Conservation (phyloP, 176 grass and related monocot species). For the Chloris gayana region DNA sequence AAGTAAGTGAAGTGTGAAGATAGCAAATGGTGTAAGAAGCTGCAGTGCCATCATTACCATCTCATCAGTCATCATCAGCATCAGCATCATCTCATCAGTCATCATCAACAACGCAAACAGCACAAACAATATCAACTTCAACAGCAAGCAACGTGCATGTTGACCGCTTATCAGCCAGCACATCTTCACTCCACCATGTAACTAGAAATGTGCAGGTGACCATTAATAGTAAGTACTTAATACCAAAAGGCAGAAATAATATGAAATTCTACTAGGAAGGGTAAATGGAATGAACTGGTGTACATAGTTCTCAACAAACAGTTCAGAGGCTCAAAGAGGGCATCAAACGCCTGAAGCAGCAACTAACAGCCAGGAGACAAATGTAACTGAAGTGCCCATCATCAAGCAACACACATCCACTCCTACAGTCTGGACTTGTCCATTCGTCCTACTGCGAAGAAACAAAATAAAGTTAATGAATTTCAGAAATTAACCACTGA, state of each 20-base stretch:
- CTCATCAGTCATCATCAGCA: constrained; percentile 40
- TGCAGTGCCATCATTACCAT: constrained; percentile 27
- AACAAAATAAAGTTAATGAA: not conserved
- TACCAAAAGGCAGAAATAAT: constrained; percentile 31
- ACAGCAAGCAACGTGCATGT: constrained; percentile 51
- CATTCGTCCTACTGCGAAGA: constrained; percentile 26
- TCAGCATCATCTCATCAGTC: constrained; percentile 31
- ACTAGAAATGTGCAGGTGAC: constrained; percentile 67
- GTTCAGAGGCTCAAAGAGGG: constrained; percentile 34
- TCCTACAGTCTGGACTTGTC: not conserved
- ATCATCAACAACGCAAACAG: constrained; percentile 56
- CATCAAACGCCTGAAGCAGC: constrained; percentile 35
- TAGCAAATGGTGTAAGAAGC: constrained; percentile 43
- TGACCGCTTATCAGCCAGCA: constrained; percentile 62
- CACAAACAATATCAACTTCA: constrained; percentile 66
- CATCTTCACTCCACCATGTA: constrained; percentile 63
- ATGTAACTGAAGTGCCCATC: constrained; percentile 2
- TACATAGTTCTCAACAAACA: constrained; percentile 48
- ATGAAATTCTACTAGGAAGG: constrained; percentile 35
- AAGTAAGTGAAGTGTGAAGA: constrained; percentile 44
- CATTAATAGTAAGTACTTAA: constrained; percentile 45
- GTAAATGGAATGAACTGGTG: constrained; percentile 31
- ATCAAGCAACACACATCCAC: constrained; percentile 18
- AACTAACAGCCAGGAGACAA: constrained; percentile 20
- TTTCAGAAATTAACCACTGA: not conserved